A percentile compares a stretch with the other conserved stretches of the same genome.
phyloP scores from a whole-genome alignment of 2,329 filamentous ascomycete genomes.

The Colletotrichum orchidophilum region DNA sequence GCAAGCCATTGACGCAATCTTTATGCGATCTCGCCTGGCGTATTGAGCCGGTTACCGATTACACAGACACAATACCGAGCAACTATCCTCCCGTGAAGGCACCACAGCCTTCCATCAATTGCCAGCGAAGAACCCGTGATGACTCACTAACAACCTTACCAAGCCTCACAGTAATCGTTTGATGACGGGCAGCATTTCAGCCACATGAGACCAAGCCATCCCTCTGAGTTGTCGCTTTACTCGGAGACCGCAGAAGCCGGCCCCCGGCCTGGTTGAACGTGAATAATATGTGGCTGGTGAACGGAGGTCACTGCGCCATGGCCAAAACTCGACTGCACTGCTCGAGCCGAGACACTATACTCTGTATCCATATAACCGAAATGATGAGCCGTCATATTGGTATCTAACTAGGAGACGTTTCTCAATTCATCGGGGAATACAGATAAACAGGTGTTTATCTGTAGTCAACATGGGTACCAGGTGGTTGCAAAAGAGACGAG shows the following conservation, averaged over 20 bases:
- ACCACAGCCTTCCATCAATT: background rate
- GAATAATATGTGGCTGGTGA: constrained; percentile 10
- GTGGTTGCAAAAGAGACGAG: background rate
- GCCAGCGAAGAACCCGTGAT: background rate
- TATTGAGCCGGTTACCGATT: background rate
- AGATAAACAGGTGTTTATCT: background rate
- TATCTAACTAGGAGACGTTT: background rate
- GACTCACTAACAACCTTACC: background rate
- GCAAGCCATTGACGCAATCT: constrained; percentile 26
- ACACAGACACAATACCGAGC: constrained; percentile 6
- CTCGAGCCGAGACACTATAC: background rate
- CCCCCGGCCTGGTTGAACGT: background rate
- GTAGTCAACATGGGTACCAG: background rate
- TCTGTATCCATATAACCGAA: background rate
- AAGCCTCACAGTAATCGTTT: background rate
- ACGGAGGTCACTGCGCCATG: background rate
- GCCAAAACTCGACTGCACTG: background rate
- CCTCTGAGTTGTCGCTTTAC: background rate
- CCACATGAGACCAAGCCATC: background rate
- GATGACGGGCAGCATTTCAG: no score
- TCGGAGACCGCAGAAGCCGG: background rate
- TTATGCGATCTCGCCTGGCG: background rate
- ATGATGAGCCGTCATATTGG: background rate
- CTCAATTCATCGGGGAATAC: background rate
- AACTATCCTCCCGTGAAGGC: background rate